Conservation (phyloP, 192 early-diverging fungal species). For the Umbelopsis sp. region DNA sequence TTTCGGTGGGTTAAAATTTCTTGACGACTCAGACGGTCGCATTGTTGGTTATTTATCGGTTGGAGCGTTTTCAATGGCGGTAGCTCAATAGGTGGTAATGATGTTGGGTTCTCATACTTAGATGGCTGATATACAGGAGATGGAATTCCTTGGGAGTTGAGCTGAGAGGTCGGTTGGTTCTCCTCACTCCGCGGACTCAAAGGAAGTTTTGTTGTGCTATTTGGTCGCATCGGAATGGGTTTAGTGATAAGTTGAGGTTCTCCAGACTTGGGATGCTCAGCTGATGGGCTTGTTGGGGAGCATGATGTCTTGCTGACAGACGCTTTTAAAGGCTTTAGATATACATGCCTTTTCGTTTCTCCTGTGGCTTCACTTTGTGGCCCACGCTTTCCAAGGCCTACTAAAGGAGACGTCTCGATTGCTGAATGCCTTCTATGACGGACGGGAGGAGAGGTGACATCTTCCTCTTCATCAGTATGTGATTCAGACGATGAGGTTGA, state of each 20-base stretch:
- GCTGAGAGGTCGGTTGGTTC: neutral
- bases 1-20: slow-evolving; percentile 4
- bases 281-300: neutral
- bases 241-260: neutral
- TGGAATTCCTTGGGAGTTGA: neutral
- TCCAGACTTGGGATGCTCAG: neutral
- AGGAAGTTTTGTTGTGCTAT: neutral
- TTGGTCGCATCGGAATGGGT: neutral
- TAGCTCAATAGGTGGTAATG: slow-evolving; percentile 8
- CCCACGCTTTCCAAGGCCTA: neutral
- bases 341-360: neutral
- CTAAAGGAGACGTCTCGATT: neutral
- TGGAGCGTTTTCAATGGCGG: neutral
- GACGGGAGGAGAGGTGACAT: neutral
- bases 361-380: neutral
- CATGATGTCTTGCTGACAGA: neutral
- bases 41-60: neutral
- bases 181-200: neutral
- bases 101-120: neutral
- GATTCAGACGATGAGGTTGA: slow-evolving; percentile 10
- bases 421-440: neutral
- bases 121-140: neutral
- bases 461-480: slow-evolving; percentile 10
- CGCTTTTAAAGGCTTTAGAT: neutral
- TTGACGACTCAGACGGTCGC: neutral